Evolutionary conservation across 2,329 filamentous ascomycete species (phyloP), one percentile per base, ranked within the genome.

Genomic region (Alternaria arborescens): DNA sequence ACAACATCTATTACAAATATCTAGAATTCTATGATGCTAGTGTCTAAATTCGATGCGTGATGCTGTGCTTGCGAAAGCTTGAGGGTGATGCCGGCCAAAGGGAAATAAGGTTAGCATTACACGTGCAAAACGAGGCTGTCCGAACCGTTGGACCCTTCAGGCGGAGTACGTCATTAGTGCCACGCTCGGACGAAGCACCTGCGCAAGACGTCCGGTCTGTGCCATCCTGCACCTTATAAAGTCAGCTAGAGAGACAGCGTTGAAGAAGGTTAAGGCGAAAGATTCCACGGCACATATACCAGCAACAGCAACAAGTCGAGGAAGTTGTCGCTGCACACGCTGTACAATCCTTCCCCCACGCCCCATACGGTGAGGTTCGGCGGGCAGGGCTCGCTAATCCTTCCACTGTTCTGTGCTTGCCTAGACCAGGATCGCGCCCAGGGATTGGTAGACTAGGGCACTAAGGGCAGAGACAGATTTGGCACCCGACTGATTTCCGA

Each of bases 401-500:
- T 61, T 62, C 65, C 58, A 42, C 40, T 24, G 40, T 42, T 42
- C 40, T 42, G 50, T 58, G 60, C 51, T 57, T 53, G 62, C 62
- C 59, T 41, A 56, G 44, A 34, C 41, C 48, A 60, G 57, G 57
- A 60, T 56, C 57, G 57, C 52, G 57, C 44, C 52, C 57, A 60
- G 44, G 60, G 61, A 53, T 62, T 48, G 58, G 41, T 62, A 58
- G 58, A 63, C 59, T 63, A 63, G 63, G 57, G 40, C 50, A 63
- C 59, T 59, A 63, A 61, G 54, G 20, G 54, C 52, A 56, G 41
- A 26, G 56, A 58, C 52, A 62, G 61, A 61, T 55, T 62, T 62
- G 60, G 55, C 55, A 44, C 58, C 54, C 65, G 65, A 67, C 56
- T 34, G 58, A 64, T 66, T 64, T 66, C 65, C 65, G 65, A 64